Percentiles rank a stretch among this genome's conserved stretches.
phyloP scores from a whole-genome alignment of 257 asterid species.

The Parsonsia alboflavescens region DNA sequence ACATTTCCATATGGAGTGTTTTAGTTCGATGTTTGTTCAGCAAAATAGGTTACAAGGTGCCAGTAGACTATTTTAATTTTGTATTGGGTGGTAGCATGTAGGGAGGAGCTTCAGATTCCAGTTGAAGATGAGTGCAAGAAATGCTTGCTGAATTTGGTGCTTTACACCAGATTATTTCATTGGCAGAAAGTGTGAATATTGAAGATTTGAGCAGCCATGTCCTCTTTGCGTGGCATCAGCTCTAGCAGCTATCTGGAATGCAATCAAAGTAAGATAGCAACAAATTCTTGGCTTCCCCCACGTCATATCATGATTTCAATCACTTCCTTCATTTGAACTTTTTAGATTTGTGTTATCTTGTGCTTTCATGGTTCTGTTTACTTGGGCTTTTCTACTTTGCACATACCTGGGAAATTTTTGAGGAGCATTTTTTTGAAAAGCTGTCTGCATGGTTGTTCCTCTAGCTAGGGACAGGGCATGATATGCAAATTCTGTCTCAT shows the following conservation, averaged over 20 bases:
- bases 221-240: background rate
- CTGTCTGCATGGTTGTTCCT: background rate
- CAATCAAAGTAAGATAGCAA: slow-evolving; percentile 2
- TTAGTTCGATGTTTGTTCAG: slow-evolving; percentile 56
- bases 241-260: background rate
- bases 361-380: background rate
- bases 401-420: background rate
- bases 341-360: background rate
- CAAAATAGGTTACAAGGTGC: slow-evolving; percentile 38
- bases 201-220: background rate
- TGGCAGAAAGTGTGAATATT: background rate
- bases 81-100: slow-evolving; percentile 22
- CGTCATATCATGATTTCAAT: background rate
- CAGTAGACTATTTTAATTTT: slow-evolving; percentile 33
- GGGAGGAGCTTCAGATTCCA: background rate
- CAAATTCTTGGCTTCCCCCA: background rate
- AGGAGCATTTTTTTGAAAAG: background rate
- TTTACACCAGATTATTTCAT: background rate
- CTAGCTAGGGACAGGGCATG: background rate
- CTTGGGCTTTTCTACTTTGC: background rate
- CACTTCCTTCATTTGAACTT: too few species aligned
- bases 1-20: slow-evolving; percentile 54
- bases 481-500: background rate
- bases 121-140: background rate
- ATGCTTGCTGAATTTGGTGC: slow-evolving; percentile 3